Conservation (phyloP, 495 filamentous ascomycete species). For the Aspergillus sclerotiicarbonarius region DNA sequence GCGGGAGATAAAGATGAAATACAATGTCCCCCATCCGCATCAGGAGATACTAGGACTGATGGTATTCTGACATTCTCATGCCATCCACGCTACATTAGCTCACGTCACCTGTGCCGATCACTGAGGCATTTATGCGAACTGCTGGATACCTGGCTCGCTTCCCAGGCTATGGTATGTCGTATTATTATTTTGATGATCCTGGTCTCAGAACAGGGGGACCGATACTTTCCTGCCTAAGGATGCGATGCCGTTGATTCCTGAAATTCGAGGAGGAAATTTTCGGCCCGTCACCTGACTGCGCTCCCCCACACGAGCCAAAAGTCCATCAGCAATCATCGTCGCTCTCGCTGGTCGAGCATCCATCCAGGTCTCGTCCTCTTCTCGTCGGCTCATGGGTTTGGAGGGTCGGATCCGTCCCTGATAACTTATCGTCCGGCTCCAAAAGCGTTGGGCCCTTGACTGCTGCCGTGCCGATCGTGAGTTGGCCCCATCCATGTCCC, state of each 20-base stretch:
- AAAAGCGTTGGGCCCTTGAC: conserved; percentile 23
- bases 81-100: background rate
- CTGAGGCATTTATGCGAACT: conserved; percentile 1
- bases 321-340: conserved; percentile 1
- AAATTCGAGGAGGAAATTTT: conserved; percentile 22
- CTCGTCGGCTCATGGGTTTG: background rate
- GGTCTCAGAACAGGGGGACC: background rate
- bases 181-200: background rate
- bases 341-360: background rate
- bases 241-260: background rate
- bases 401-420: conserved; percentile 5
- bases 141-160: background rate
- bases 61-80: background rate
- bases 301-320: conserved; percentile 28
- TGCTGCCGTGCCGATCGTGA: conserved; percentile 42
- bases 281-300: conserved; percentile 33
- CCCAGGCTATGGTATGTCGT: background rate
- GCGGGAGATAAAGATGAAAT: background rate
- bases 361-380: conserved; percentile 12
- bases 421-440: background rate
- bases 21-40: background rate
- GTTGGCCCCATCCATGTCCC: conserved; percentile 21
- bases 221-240: conserved; percentile 25
- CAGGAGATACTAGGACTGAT: background rate
- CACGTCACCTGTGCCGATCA: background rate